Base-by-base conservation (phyloP, 2,329 filamentous ascomycete genomes). In the Trichoderma sp. region DNA sequence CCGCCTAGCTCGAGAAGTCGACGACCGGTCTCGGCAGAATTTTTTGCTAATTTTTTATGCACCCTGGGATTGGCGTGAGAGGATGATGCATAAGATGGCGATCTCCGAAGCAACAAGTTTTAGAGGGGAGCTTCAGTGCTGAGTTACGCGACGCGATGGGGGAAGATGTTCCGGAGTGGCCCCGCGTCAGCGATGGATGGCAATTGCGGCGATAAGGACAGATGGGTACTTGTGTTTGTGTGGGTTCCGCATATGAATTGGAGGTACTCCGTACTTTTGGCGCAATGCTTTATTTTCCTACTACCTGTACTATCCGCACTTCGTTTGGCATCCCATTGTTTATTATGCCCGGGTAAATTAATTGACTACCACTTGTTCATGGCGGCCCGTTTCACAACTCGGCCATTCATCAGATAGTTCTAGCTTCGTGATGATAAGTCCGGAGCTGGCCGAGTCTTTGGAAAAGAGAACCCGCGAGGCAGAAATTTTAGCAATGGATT, bases 111-210 rank as follows among this genome's bases (percentile, higher is more conserved):
- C 57, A 60, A 45, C 57, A 63, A 67, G 52, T 60, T 60, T 60
- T 60, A 64, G 59, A 64, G 59, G 52, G 67, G 64, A 67, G 64
- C 64, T 67, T 27, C 56, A 59, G 64, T 60, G 57, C 64, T 67
- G 25, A 45, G 56, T 32, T 60, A 67, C 64, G 64, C 64, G 64
- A 67, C 56, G 64, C 56, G 64, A 67, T 53, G 42, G 64, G 56
- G 42, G 42, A 48, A 45, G 34, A 54, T 60, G 56, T 54, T 60
- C 64, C 64, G 56, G 53, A 67, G 64, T 67, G 64, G 64, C 64
- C 64, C 64, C 64, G 64, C 64, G 64, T 59, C 42, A 35, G 45
- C 48, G 45, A 32, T 25, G 29, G 59, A n/a, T n/a, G n/a, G 27
- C 25, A 37, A 48, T n/a, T 63, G 50, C 42, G 37, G 59, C 48